Evolutionary conservation across 768 basidiomycete species (phyloP).

Genomic region (Boletus pseudo-olivaceus): DNA sequence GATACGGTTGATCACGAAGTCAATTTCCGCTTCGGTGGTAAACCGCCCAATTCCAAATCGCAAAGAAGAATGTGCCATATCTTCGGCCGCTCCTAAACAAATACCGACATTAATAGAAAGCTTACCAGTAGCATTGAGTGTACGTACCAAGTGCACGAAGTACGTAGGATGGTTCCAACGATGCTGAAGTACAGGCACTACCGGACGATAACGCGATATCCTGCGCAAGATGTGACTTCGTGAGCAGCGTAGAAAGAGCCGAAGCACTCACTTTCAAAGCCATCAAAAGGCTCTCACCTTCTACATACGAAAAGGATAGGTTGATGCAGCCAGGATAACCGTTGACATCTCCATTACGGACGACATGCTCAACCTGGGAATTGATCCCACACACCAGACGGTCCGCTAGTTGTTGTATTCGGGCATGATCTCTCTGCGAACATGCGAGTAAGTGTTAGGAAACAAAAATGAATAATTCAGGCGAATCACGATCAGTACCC

Average conservation of each 20-base stretch:
- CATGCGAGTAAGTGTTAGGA: neutral
- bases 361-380: conserved; percentile 80
- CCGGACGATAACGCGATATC: conserved; percentile 97
- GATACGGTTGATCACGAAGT: conserved; percentile 88
- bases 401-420: conserved; percentile 70
- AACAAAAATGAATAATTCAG: neutral
- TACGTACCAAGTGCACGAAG: conserved; percentile 81
- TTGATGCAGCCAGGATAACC: conserved; percentile 98
- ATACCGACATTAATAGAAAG: neutral
- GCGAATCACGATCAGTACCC: conserved; percentile 70
- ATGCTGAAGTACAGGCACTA: conserved; percentile 97
- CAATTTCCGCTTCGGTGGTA: conserved; percentile 95
- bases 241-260: conserved; percentile 1
- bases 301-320: conserved; percentile 93
- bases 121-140: conserved; percentile 9
- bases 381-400: conserved; percentile 81
- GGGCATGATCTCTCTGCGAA: conserved; percentile 71
- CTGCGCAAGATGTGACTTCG: conserved; percentile 35
- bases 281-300: conserved; percentile 97
- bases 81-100: conserved; percentile 81
- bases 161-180: conserved; percentile 97
- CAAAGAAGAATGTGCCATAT: conserved; percentile 97
- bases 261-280: conserved; percentile 73
- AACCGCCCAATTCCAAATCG: conserved; percentile 98
- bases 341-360: conserved; percentile 87